A percentile compares a stretch with the other conserved stretches of the same genome.
These are phyloP conservation scores for Malassezia slooffiae DNA, from an alignment of 1,284 basidiomycete species.

Conservation along the genomic window DNA sequence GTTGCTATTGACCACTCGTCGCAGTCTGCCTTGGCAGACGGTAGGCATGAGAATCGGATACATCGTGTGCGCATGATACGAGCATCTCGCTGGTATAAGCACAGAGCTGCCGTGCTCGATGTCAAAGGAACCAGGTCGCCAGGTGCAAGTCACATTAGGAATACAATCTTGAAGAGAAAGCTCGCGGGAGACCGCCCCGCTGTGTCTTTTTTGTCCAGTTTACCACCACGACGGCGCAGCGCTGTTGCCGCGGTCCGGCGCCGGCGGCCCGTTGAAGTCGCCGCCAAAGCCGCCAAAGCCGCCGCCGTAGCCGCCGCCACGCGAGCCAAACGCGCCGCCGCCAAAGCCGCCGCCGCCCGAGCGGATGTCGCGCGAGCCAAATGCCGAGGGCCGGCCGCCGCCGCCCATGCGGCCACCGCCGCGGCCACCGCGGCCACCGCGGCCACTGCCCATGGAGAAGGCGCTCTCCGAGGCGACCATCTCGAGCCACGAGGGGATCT, in stretches of 20 bases:
- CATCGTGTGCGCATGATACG: too few relatives aligned
- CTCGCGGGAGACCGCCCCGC: too few relatives aligned
- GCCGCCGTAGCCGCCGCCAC: constrained; percentile 26
- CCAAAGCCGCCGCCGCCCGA: constrained; percentile 29
- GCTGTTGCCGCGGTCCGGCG: constrained; percentile 10
- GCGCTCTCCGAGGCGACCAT: constrained; percentile 70
- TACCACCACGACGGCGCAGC: constrained; percentile 18
- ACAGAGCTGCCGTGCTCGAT: too few relatives aligned
- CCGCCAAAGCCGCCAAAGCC: constrained; percentile 17
- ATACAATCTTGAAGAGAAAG: too few relatives aligned
- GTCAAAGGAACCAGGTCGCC: too few relatives aligned
- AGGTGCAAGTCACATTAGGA: too few relatives aligned
- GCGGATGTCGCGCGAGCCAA: constrained; percentile 44
- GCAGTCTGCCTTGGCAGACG: too few relatives aligned
- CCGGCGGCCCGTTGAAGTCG: constrained; percentile 15
- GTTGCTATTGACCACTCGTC: too few relatives aligned
- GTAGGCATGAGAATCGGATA: too few relatives aligned
- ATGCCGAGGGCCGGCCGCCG: constrained; percentile 25
- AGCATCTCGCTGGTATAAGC: too few relatives aligned
- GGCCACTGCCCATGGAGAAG: constrained; percentile 55
- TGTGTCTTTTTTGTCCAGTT: too few relatives aligned
- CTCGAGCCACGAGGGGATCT: constrained; percentile 84
- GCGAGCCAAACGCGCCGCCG: constrained; percentile 20
- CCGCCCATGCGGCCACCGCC: constrained; percentile 45
- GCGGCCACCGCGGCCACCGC: constrained; percentile 55